phyloP scores from a whole-genome alignment of 495 filamentous ascomycete species.

The Glutinoglossum americanum region DNA sequence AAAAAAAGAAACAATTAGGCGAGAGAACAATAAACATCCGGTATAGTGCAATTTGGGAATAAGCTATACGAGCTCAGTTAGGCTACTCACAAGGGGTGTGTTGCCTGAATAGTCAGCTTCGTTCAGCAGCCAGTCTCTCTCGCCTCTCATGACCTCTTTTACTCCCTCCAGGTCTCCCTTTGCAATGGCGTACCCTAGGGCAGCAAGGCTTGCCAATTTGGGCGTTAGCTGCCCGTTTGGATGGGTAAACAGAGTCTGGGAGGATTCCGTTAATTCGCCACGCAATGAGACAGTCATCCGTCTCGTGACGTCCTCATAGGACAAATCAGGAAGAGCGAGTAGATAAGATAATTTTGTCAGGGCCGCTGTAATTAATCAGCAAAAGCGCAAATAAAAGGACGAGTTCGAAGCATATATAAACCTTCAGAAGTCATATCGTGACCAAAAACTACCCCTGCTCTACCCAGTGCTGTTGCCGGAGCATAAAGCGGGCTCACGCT shows the following conservation, averaged over 20 bases:
- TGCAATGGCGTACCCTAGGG: constrained; percentile 62
- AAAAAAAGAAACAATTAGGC: constrained; percentile 1
- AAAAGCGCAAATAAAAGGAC: not conserved
- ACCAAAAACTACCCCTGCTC: constrained; percentile 78
- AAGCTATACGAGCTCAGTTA: not conserved
- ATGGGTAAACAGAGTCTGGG: constrained; percentile 44
- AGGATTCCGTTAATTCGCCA: constrained; percentile 68
- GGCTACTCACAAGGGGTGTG: constrained; percentile 47
- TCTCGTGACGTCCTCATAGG: constrained; percentile 35
- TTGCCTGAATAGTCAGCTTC: constrained; percentile 75
- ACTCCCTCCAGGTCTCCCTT: constrained; percentile 45
- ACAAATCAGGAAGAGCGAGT: constrained; percentile 43
- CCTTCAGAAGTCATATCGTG: constrained; percentile 76
- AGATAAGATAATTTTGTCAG: constrained; percentile 86
- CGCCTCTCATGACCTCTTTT: constrained; percentile 39
- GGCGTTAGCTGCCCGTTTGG: constrained; percentile 31
- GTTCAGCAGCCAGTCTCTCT: constrained; percentile 46
- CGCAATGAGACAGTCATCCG: constrained; percentile 59
- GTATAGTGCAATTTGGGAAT: not conserved
- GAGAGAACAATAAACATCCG: not conserved
- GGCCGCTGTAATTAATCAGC: constrained; percentile 28
- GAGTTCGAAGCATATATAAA: not conserved
- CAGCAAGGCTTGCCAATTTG: constrained; percentile 36
- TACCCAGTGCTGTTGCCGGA: constrained; percentile 68
- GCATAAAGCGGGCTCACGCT: constrained; percentile 84